Conservation (phyloP, 805 yeast genomes). For the Sporopachydermia lactativora region DNA sequence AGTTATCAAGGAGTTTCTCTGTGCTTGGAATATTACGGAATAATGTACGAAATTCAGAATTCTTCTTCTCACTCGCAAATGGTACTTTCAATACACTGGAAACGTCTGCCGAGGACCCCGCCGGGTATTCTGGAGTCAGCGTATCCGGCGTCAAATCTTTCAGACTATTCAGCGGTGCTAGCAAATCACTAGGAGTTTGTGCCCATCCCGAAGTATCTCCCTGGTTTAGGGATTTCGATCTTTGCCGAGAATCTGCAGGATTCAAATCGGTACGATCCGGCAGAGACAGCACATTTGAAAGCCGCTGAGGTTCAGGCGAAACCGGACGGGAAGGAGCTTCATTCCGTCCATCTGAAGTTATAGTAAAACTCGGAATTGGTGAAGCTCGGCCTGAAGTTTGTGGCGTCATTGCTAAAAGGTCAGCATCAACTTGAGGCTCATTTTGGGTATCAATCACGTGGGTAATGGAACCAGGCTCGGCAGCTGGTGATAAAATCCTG, state of each 20-base stretch:
- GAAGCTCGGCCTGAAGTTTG: not conserved
- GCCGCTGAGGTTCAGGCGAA: constrained; percentile 9
- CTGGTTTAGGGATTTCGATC: constrained; percentile 2
- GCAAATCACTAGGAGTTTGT: constrained; percentile 12
- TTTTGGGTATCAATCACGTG: too few species aligned
- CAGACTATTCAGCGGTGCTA: too few species aligned
- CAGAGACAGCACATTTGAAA: constrained; percentile 5
- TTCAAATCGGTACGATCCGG: too few species aligned
- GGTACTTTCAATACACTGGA: constrained; percentile 4
- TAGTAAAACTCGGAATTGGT: too few species aligned
- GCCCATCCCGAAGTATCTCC: constrained; percentile 2
- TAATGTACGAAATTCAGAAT: constrained; percentile 62
- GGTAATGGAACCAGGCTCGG: not conserved
- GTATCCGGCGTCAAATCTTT: too few species aligned
- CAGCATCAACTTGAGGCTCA: too few species aligned
- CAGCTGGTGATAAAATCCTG: too few species aligned
- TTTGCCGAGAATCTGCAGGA: too few species aligned
- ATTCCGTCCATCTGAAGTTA: constrained; percentile 3
- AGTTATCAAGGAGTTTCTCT: constrained; percentile 74
- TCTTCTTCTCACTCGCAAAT: constrained; percentile 43
- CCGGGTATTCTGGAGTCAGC: too few species aligned
- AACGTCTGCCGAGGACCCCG: too few species aligned
- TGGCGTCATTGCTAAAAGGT: not conserved
- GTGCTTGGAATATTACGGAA: constrained; percentile 54
- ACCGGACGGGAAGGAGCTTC: constrained; percentile 5